Conservation (phyloP, 2,329 filamentous ascomycete genomes). For the Cytospora piceicola region DNA sequence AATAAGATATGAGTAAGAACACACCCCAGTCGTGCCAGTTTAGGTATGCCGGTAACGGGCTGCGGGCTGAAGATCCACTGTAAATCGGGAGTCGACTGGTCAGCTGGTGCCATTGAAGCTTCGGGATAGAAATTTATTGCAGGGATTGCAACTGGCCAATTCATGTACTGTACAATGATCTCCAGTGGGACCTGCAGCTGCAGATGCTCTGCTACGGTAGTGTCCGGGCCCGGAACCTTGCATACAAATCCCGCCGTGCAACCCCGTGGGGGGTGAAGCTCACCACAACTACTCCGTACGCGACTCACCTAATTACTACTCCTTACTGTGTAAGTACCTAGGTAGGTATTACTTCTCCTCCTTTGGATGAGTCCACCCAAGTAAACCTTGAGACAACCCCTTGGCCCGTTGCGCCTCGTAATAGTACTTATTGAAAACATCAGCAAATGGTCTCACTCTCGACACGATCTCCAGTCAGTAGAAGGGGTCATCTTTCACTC, state of each 20-base stretch:
- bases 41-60: slow-evolving; percentile 1
- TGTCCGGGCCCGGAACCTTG: not conserved
- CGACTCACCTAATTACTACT: no score
- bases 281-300: not conserved
- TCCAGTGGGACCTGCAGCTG: not conserved
- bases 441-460: no score
- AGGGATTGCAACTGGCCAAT: not conserved
- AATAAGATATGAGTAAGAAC: not conserved
- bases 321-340: no score
- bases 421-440: not conserved
- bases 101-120: not conserved
- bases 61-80: not conserved
- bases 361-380: not conserved
- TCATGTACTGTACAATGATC: no score
- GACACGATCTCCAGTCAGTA: no score
- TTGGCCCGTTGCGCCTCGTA: not conserved
- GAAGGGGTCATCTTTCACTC: no score
- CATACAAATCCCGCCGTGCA: not conserved
- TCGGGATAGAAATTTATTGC: not conserved
- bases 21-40: not conserved
- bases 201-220: not conserved
- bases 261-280: not conserved
- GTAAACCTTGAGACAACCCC: not conserved
- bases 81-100: not conserved
- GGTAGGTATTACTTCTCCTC: not conserved